phyloP scores from a whole-genome alignment of 1,139 yeast genomes.

The Meyerozyma carpophila region DNA sequence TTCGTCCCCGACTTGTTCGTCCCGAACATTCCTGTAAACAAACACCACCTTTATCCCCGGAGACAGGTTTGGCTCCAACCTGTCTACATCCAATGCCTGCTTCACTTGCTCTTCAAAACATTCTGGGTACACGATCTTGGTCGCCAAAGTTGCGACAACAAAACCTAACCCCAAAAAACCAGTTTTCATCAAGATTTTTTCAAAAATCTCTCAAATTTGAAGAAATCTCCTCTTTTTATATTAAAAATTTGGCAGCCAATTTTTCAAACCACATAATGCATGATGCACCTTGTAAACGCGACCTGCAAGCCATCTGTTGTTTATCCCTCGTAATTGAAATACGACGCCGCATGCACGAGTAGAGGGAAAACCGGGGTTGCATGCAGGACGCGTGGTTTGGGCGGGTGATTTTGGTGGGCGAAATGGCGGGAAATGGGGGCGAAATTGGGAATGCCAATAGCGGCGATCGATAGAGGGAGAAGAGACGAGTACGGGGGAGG shows the following conservation, averaged over 20 bases:
- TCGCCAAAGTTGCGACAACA: background rate
- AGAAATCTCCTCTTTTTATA: background rate
- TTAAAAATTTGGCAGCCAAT: background rate
- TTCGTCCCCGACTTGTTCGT: background rate
- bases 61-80: background rate
- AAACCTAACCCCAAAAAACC: background rate
- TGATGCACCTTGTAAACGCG: background rate
- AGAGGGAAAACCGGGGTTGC: too few species aligned
- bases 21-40: background rate
- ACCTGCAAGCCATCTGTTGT: background rate
- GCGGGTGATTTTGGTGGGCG: too few species aligned
- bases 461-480: too few species aligned
- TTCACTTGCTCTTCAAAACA: background rate
- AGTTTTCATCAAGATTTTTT: background rate
- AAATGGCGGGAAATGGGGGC: too few species aligned
- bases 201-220: too few species aligned
- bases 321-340: background rate
- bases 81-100: background rate
- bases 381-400: too few species aligned
- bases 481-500: too few species aligned
- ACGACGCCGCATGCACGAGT: background rate
- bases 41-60: background rate
- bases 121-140: background rate
- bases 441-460: too few species aligned
- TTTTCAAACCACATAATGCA: background rate